A percentile compares a stretch with the other conserved stretches of the same genome.
Conservation (phyloP, 768 basidiomycete genomes). For the Hygrophorus russula region DNA sequence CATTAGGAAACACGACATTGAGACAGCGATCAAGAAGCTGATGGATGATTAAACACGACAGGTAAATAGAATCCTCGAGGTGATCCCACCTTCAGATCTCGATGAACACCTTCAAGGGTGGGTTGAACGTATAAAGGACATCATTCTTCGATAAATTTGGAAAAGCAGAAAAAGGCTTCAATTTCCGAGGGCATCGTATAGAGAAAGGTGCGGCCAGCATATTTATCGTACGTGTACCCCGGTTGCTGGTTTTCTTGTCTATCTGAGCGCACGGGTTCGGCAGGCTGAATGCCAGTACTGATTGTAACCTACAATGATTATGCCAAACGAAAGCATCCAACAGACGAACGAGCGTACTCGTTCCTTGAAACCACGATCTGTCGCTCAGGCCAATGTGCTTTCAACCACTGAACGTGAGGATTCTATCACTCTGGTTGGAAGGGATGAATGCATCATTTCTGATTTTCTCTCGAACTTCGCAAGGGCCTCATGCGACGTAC, state of each 20-base stretch:
- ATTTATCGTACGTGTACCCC: slow-evolving; percentile 97
- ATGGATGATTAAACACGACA: background rate
- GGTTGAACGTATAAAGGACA: slow-evolving; percentile 98
- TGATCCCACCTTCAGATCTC: slow-evolving; percentile 71
- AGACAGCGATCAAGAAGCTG: slow-evolving; percentile 91
- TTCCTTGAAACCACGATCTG: slow-evolving; percentile 96
- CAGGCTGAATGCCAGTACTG: background rate
- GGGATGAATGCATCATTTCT: slow-evolving; percentile 81
- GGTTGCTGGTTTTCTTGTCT: slow-evolving; percentile 68
- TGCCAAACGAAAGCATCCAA: slow-evolving; percentile 98
- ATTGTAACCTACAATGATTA: slow-evolving; percentile 51
- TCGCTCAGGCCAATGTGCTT: slow-evolving; percentile 89
- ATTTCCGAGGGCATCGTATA: slow-evolving; percentile 96
- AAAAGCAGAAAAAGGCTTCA: slow-evolving; percentile 97
- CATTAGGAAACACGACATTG: slow-evolving; percentile 53
- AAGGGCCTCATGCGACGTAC: slow-evolving; percentile 77
- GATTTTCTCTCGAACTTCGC: slow-evolving; percentile 84
- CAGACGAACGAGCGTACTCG: slow-evolving; percentile 87
- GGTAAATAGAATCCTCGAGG: background rate
- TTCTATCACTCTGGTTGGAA: background rate
- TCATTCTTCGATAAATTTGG: slow-evolving; percentile 88
- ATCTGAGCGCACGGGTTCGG: slow-evolving; percentile 29
- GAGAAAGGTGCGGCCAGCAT: slow-evolving; percentile 93
- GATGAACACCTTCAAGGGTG: slow-evolving; percentile 90
- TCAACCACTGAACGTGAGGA: slow-evolving; percentile 3